phyloP scores from a whole-genome alignment of 441 rosid species.

The Macaranga tanarius region DNA sequence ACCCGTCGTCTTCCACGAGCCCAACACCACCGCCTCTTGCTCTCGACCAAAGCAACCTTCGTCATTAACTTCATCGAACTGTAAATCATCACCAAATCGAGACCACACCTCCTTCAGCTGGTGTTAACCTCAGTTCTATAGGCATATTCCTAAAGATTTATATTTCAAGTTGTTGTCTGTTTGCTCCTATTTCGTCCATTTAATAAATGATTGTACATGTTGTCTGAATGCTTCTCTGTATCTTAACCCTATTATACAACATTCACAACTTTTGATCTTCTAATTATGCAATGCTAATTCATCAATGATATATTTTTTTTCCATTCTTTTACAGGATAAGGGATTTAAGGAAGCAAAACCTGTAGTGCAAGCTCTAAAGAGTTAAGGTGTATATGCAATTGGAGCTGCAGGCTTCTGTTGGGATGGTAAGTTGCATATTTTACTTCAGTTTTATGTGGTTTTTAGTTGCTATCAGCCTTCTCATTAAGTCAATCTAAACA shows the following conservation, averaged over 20 bases:
- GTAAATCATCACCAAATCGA: no score
- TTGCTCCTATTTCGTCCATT: no score
- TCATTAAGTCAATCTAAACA: not conserved
- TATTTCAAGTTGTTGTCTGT: not conserved
- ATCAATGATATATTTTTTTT: not conserved
- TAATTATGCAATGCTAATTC: not conserved
- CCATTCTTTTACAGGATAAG: constrained; percentile 35
- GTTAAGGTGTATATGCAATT: constrained; percentile 36
- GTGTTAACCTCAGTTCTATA: no score
- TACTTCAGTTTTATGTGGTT: not conserved
- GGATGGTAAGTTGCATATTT: constrained; percentile 51
- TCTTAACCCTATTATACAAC: not conserved
- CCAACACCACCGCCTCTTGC: no score
- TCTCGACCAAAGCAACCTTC: no score
- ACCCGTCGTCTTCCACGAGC: no score
- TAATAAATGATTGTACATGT: not conserved
- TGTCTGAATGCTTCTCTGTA: not conserved
- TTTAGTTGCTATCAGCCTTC: not conserved
- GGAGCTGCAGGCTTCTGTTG: constrained; percentile 59
- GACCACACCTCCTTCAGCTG: no score
- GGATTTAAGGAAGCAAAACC: constrained; percentile 50
- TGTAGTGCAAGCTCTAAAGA: constrained; percentile 37
- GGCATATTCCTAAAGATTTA: not conserved
- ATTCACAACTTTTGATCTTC: not conserved
- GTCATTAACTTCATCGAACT: no score